Evolutionary conservation across 352 stramenopile species (phyloP).

Genomic region (Globisporangium uncinulatum): DNA sequence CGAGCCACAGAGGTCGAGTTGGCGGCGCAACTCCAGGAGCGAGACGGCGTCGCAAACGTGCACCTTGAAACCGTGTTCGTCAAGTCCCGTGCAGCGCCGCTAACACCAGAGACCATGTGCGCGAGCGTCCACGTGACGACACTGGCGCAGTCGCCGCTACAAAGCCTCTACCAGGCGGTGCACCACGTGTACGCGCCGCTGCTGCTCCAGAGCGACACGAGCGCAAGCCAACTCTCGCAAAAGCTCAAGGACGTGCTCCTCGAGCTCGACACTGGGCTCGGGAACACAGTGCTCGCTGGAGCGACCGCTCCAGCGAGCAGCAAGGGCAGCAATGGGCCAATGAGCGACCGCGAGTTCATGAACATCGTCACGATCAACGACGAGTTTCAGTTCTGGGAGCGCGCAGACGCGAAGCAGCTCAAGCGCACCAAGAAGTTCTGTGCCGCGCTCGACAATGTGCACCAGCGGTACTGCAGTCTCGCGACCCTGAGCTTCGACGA

Average conservation of each 20-base stretch:
- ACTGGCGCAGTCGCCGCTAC: constrained; percentile 57
- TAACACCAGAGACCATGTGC: constrained; percentile 69
- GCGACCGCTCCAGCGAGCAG: constrained; percentile 3
- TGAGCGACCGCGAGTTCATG: constrained; percentile 40
- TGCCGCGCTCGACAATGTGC: constrained; percentile 73
- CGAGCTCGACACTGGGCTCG: constrained; percentile 67
- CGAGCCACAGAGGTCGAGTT: constrained; percentile 13
- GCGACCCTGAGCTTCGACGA: constrained; percentile 60
- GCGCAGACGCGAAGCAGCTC: constrained; percentile 41
- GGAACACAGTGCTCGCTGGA: constrained; percentile 24
- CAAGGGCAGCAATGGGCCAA: background rate
- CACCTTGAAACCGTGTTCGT: constrained; percentile 46
- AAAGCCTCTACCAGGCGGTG: constrained; percentile 76
- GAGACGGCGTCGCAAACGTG: background rate
- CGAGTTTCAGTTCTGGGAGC: constrained; percentile 87
- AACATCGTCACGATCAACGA: constrained; percentile 80
- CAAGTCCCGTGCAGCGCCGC: constrained; percentile 38
- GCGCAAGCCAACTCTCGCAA: constrained; percentile 46
- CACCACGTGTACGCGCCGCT: constrained; percentile 81
- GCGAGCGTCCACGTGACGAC: constrained; percentile 69
- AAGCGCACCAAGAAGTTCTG: constrained; percentile 76
- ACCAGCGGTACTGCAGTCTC: constrained; percentile 68
- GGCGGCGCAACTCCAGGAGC: constrained; percentile 24
- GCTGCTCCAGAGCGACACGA: constrained; percentile 48
- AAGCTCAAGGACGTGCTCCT: constrained; percentile 78